Conservation (phyloP, 768 basidiomycete species). For the Pisolithus orientalis region DNA sequence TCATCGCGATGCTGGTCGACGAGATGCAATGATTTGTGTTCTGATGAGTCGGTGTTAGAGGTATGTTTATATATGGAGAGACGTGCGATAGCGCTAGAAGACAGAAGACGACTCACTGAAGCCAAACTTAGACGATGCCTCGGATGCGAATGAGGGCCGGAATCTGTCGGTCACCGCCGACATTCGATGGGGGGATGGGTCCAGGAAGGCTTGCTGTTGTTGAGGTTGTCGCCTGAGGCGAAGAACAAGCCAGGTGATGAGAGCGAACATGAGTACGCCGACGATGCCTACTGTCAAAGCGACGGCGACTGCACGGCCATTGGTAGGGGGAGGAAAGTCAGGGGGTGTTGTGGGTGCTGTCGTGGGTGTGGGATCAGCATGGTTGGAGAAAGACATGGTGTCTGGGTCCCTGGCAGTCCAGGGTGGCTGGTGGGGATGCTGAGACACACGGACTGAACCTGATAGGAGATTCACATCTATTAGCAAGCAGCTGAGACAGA, state of each 20-base stretch:
- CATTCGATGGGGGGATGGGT: conserved; percentile 1
- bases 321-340: conserved; percentile 11
- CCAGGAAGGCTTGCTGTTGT: not conserved
- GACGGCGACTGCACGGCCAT: conserved; percentile 16
- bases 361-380: conserved; percentile 1
- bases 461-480: too few species aligned
- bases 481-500: too few species aligned
- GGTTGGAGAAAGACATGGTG: conserved; percentile 8
- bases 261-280: conserved; percentile 17
- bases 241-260: conserved; percentile 21
- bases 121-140: conserved; percentile 22
- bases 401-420: not conserved
- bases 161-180: conserved; percentile 8
- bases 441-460: too few species aligned
- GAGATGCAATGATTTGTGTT: conserved; percentile 21
- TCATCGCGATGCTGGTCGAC: conserved; percentile 11
- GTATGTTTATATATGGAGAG: not conserved
- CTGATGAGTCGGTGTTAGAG: not conserved
- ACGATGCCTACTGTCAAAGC: conserved; percentile 21
- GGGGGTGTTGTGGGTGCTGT: conserved; percentile 5
- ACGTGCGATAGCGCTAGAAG: not conserved
- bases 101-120: conserved; percentile 15
- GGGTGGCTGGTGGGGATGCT: too few species aligned
- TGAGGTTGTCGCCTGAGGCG: conserved; percentile 15
- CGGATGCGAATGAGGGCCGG: conserved; percentile 20